phyloP scores from a whole-genome alignment of 805 yeast genomes.

The Pichia nanzhaoensis region DNA sequence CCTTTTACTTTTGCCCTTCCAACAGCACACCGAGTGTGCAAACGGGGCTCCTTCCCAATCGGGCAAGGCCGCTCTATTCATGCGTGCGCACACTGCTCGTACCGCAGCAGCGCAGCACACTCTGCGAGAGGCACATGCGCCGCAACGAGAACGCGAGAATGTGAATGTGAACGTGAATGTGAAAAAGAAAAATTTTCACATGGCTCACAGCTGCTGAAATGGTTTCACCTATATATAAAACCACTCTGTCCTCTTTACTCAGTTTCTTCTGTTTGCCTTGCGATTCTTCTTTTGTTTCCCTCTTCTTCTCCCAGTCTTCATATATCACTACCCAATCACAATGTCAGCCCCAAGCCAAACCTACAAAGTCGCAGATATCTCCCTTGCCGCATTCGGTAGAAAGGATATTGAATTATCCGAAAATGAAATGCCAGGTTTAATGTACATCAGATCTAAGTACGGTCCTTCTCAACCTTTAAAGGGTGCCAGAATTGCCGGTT shows the following conservation, averaged over 20 bases:
- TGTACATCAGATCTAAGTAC: conserved; percentile 93
- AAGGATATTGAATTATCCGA: conserved; percentile 98
- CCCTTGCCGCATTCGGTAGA: conserved; percentile 99
- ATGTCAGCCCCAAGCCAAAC: conserved; percentile 61
- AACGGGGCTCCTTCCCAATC: too few species aligned
- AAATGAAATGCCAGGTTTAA: conserved; percentile 99
- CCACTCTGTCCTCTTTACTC: neutral
- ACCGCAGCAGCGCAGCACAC: too few species aligned
- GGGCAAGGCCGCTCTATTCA: too few species aligned
- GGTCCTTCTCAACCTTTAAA: conserved; percentile 89
- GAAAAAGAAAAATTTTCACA: conserved; percentile 6
- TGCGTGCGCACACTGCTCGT: too few species aligned
- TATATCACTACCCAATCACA: conserved; percentile 5
- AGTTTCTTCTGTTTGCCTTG: neutral
- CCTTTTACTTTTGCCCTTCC: too few species aligned
- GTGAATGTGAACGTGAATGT: neutral
- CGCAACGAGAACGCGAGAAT: neutral
- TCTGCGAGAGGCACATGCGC: neutral
- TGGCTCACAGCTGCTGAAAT: too few species aligned
- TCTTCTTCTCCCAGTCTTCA: neutral
- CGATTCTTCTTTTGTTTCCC: neutral
- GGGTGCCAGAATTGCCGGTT: conserved; percentile 98
- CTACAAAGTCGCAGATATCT: conserved; percentile 96
- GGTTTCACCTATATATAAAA: neutral
- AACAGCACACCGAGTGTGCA: too few species aligned